These are phyloP conservation scores for Jimgerdemannia lactiflua DNA, from an alignment of 192 early-diverging fungal genomes.

Conservation along the genomic window DNA sequence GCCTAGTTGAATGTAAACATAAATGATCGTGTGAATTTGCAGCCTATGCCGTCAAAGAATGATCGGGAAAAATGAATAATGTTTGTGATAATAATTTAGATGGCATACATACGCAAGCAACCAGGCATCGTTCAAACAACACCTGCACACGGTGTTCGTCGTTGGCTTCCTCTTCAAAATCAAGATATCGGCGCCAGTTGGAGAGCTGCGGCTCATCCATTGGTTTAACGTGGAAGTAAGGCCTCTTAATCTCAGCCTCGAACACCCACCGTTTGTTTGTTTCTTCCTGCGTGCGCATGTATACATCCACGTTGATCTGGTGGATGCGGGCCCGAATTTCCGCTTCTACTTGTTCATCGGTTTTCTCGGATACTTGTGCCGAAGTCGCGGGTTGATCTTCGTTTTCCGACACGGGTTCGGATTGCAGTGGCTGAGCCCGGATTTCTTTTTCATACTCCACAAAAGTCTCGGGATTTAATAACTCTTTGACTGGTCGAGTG, in stretches of 20 bases:
- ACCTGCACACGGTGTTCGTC: conserved; percentile 54
- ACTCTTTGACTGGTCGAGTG: neutral
- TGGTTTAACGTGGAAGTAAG: conserved; percentile 79
- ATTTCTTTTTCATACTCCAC: conserved; percentile 1
- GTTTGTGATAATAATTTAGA: neutral
- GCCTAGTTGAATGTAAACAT: conserved; percentile 39
- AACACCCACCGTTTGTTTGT: conserved; percentile 76
- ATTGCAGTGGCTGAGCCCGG: neutral
- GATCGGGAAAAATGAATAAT: neutral
- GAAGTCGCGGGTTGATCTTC: neutral
- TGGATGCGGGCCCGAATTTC: conserved; percentile 58
- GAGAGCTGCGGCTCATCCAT: conserved; percentile 64
- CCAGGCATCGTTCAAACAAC: conserved; percentile 72
- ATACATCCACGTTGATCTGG: conserved; percentile 47
- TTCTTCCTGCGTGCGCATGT: conserved; percentile 62
- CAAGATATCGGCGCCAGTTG: conserved; percentile 73
- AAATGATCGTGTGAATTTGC: neutral
- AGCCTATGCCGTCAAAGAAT: too few species aligned
- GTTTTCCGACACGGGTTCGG: neutral
- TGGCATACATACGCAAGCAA: conserved; percentile 63
- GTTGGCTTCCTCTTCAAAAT: conserved; percentile 65
- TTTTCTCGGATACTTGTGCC: neutral
- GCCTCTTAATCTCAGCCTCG: conserved; percentile 73
- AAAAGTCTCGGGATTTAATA: conserved; percentile 3
- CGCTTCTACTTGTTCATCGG: conserved; percentile 51